A percentile compares a stretch with the other conserved stretches of the same genome.
phyloP scores from a whole-genome alignment of 192 early-diverging fungal species.

The Piromyces sp. region DNA sequence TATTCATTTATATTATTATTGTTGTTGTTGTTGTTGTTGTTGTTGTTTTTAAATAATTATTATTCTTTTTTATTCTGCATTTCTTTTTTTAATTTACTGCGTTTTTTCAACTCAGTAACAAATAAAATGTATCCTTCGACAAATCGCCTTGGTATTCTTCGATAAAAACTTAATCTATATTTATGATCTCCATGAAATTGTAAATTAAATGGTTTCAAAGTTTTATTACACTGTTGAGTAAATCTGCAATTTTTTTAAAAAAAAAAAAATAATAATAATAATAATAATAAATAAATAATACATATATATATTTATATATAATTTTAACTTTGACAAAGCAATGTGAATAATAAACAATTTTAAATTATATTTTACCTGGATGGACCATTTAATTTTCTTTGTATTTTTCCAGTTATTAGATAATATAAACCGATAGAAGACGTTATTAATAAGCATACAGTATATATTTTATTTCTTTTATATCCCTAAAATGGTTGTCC shows the following conservation, averaged over 20 bases:
- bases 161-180: background rate
- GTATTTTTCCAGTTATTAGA: background rate
- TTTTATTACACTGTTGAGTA: background rate
- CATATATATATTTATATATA: too few relatives aligned
- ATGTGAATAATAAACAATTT: too few relatives aligned
- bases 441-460: background rate
- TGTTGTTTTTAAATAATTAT: background rate
- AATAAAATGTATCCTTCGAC: background rate
- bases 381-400: background rate
- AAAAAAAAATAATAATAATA: too few relatives aligned
- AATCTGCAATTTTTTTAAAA: background rate
- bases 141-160: background rate
- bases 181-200: background rate
- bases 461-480: background rate
- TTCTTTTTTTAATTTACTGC: background rate
- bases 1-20: too few relatives aligned
- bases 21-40: too few relatives aligned
- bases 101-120: background rate
- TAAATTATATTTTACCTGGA: background rate
- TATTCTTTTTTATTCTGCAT: background rate
- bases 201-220: background rate
- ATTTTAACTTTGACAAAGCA: too few relatives aligned
- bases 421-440: background rate
- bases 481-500: background rate
- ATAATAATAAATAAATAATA: too few relatives aligned